phyloP scores from a whole-genome alignment of 257 asterid species.

The Dorcoceras hygrometricum region DNA sequence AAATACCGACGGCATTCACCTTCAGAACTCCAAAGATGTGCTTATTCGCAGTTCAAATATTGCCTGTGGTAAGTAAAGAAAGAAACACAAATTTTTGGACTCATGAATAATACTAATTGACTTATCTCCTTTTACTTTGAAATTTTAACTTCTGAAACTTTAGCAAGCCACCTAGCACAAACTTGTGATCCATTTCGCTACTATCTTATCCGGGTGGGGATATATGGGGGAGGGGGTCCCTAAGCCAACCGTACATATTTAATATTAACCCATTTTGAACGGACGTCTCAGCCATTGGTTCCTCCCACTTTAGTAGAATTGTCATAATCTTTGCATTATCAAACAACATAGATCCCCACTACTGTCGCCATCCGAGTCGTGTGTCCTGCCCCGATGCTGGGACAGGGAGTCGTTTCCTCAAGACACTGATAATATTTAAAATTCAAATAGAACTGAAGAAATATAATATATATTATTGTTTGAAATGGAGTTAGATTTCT shows the following conservation, averaged over 20 bases:
- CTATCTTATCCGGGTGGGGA: slow-evolving; percentile 30
- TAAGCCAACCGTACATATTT: slow-evolving; percentile 27
- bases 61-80: slow-evolving; percentile 78
- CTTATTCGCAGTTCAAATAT: slow-evolving; percentile 59
- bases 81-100: too few species aligned
- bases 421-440: background rate
- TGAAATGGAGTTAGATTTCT: too few species aligned
- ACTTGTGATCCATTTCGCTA: slow-evolving; percentile 25
- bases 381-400: background rate
- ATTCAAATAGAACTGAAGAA: background rate
- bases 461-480: background rate
- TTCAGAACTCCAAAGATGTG: slow-evolving; percentile 83
- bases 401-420: background rate
- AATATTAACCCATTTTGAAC: slow-evolving; percentile 19
- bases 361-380: slow-evolving; percentile 22
- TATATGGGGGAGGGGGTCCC: slow-evolving; percentile 19
- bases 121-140: too few species aligned
- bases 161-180: slow-evolving; percentile 18
- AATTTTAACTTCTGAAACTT: too few species aligned
- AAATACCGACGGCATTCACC: slow-evolving; percentile 90
- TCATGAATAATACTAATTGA: too few species aligned
- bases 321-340: slow-evolving; percentile 25
- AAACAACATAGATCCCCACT: background rate
- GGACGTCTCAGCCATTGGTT: slow-evolving; percentile 30
- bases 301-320: slow-evolving; percentile 18